A percentile compares a stretch with the other conserved stretches of the same genome.
phyloP scores from a whole-genome alignment of 192 early-diverging fungal species.

The Coemansia sp. region DNA sequence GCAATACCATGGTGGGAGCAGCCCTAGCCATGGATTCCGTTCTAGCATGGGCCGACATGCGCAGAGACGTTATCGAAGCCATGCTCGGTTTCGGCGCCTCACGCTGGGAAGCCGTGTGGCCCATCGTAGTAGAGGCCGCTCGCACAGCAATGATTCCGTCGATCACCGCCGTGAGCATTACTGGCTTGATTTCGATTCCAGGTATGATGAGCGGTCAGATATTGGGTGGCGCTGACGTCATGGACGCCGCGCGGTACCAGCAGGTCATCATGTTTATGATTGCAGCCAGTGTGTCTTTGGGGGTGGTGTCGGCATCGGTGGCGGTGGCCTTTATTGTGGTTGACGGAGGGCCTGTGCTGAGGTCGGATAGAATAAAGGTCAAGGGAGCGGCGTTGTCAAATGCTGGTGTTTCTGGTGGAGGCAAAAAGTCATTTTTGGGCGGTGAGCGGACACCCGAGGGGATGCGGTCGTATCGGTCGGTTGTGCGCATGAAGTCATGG shows the following conservation, averaged over 20 bases:
- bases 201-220: constrained; percentile 91
- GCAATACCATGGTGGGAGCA: constrained; percentile 72
- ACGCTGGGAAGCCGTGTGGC: constrained; percentile 78
- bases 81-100: constrained; percentile 74
- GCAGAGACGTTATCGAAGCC: constrained; percentile 49
- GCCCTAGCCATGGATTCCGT: constrained; percentile 61
- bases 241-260: constrained; percentile 77
- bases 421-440: no score
- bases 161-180: constrained; percentile 73
- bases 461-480: constrained; percentile 11
- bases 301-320: constrained; percentile 44
- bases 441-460: background rate
- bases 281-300: constrained; percentile 63
- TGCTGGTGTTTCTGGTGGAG: no score
- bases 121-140: constrained; percentile 69
- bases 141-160: constrained; percentile 74
- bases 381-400: background rate
- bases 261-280: constrained; percentile 89
- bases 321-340: constrained; percentile 31
- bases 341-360: constrained; percentile 27
- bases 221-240: constrained; percentile 73
- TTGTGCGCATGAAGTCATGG: constrained; percentile 34
- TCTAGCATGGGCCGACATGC: constrained; percentile 55
- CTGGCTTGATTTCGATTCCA: constrained; percentile 83
- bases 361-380: constrained; percentile 19